Evolutionary conservation across 345 rosid species (phyloP).

Genomic region (Boechera divaricarpa): DNA sequence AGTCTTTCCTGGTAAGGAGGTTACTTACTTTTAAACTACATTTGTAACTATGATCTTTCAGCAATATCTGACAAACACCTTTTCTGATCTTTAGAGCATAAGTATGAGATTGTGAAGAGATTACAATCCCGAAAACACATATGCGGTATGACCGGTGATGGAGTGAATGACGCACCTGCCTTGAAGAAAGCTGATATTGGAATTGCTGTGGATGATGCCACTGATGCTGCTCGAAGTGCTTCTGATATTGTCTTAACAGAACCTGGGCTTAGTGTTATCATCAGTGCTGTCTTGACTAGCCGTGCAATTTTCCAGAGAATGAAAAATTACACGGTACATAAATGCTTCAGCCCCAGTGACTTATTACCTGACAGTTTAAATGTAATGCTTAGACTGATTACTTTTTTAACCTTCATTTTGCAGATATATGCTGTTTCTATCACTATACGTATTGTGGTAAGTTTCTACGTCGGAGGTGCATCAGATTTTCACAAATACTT

Average conservation of each 20-base stretch:
- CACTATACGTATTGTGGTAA: conserved; percentile 69
- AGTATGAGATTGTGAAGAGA: conserved; percentile 63
- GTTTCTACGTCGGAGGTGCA: conserved; percentile 18
- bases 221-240: conserved; percentile 68
- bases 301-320: conserved; percentile 71
- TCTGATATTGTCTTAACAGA: conserved; percentile 72
- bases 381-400: background rate
- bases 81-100: conserved; percentile 51
- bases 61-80: background rate
- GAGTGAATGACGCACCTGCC: conserved; percentile 73
- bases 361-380: background rate
- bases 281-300: conserved; percentile 64
- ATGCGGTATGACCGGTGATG: conserved; percentile 69
- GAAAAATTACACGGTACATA: conserved; percentile 65
- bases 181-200: conserved; percentile 72
- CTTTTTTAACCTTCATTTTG: background rate
- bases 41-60: conserved; percentile 11
- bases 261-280: conserved; percentile 70
- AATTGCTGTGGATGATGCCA: conserved; percentile 69
- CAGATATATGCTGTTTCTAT: conserved; percentile 77
- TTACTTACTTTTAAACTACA: background rate
- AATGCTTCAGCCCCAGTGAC: conserved; percentile 10
- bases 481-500: background rate
- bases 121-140: conserved; percentile 61
- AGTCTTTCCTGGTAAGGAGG: conserved; percentile 54